These are phyloP conservation scores for Albugo laibachii DNA, from an alignment of 352 stramenopile species.

Conservation along the genomic window DNA sequence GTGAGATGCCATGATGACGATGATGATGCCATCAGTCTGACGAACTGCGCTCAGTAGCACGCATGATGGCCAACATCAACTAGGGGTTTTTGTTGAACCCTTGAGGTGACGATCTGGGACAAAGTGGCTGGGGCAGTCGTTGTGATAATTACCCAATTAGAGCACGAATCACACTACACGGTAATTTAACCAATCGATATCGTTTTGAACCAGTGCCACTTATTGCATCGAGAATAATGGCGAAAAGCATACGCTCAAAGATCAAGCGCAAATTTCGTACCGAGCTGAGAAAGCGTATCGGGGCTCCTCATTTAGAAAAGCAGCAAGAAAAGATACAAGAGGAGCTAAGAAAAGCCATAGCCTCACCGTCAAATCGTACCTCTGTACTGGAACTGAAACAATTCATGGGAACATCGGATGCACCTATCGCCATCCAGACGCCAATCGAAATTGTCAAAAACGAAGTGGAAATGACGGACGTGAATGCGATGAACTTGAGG, in stretches of 20 bases:
- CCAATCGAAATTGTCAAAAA: not conserved
- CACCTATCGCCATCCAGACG: not conserved
- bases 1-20: no score
- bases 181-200: no score
- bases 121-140: no score
- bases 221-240: conserved; percentile 22
- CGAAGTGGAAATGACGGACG: conserved; percentile 13
- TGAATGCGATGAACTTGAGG: conserved; percentile 6
- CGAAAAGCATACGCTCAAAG: conserved; percentile 78
- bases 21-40: no score
- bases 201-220: not conserved
- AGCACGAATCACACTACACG: no score
- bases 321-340: conserved; percentile 71
- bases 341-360: conserved; percentile 66
- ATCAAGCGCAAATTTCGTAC: conserved; percentile 80
- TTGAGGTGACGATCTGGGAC: no score
- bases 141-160: no score
- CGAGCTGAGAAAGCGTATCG: conserved; percentile 65
- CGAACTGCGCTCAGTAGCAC: no score
- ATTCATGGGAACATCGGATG: not conserved
- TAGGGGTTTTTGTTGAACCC: no score
- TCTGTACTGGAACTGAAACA: not conserved
- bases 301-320: conserved; percentile 42
- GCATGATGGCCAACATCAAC: no score
- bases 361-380: conserved; percentile 6